Conservation (phyloP, 768 basidiomycete species). For the Auricularia auricula-judae region DNA sequence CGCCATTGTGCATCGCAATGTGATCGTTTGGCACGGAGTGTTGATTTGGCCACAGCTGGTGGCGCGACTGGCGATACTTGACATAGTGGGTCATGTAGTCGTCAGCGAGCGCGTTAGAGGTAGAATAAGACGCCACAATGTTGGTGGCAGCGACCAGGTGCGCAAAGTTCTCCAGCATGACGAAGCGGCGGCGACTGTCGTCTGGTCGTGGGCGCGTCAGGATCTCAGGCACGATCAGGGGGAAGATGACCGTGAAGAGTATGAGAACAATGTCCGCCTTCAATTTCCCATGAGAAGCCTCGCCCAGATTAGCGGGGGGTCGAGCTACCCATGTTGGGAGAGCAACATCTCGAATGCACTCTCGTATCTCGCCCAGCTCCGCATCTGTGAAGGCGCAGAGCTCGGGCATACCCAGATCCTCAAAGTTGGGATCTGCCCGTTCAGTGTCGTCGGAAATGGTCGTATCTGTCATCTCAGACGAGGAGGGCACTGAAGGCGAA, state of each 20-base stretch:
- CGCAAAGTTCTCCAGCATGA: not conserved
- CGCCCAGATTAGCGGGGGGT: not conserved
- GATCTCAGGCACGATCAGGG: conserved; percentile 20
- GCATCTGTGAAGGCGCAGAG: not conserved
- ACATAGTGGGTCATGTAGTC: not conserved
- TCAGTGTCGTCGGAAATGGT: not conserved
- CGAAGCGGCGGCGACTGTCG: conserved; percentile 12
- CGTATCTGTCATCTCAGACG: not conserved
- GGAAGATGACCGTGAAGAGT: conserved; percentile 19
- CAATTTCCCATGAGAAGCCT: not conserved
- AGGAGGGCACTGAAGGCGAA: too few relatives aligned
- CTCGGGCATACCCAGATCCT: not conserved
- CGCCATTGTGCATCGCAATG: not conserved
- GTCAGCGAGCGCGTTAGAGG: not conserved
- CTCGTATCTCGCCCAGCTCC: conserved; percentile 7
- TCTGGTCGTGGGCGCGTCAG: conserved; percentile 9
- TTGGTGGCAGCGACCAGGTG: not conserved
- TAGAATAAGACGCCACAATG: not conserved
- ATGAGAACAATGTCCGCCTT: conserved; percentile 7
- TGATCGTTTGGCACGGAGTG: not conserved
- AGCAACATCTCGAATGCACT: conserved; percentile 8
- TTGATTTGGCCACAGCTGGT: not conserved
- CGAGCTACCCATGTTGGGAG: not conserved
- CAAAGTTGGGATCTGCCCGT: not conserved
- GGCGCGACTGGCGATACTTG: not conserved